Evolutionary conservation across 305 asterid genomes (phyloP).

Genomic region (Nicotiana rustica): DNA sequence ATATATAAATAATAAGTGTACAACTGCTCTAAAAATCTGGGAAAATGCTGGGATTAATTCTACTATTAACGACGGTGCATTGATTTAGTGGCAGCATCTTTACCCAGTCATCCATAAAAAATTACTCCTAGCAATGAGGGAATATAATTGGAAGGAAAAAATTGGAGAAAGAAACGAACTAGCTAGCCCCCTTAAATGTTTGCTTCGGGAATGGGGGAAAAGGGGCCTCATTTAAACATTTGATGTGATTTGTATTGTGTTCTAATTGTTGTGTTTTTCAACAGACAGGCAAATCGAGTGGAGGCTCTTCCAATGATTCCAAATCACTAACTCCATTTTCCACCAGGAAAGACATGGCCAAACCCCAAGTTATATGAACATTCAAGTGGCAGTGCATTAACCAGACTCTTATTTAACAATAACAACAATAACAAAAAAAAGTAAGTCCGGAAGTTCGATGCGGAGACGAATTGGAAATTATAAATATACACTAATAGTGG

Average conservation of each 20-base stretch:
- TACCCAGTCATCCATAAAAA: too few species aligned
- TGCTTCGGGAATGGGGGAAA: background rate
- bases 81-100: too few species aligned
- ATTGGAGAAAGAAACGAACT: background rate
- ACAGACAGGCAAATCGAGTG: constrained; percentile 70
- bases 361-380: constrained; percentile 81
- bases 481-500: background rate
- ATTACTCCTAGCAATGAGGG: too few species aligned
- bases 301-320: constrained; percentile 66
- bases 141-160: background rate
- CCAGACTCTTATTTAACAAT: constrained; percentile 69
- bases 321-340: constrained; percentile 67
- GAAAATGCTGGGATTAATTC: background rate
- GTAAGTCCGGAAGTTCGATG: background rate
- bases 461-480: background rate
- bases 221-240: background rate
- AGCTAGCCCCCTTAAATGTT: background rate
- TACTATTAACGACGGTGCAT: too few species aligned
- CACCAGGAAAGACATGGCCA: constrained; percentile 79
- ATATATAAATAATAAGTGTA: too few species aligned
- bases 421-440: background rate
- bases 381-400: constrained; percentile 88
- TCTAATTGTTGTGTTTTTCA: constrained; percentile 33
- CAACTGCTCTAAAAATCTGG: background rate
- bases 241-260: background rate